These are phyloP conservation scores for Aspergillus persii DNA, from an alignment of 2,329 filamentous ascomycete genomes.

Conservation along the genomic window DNA sequence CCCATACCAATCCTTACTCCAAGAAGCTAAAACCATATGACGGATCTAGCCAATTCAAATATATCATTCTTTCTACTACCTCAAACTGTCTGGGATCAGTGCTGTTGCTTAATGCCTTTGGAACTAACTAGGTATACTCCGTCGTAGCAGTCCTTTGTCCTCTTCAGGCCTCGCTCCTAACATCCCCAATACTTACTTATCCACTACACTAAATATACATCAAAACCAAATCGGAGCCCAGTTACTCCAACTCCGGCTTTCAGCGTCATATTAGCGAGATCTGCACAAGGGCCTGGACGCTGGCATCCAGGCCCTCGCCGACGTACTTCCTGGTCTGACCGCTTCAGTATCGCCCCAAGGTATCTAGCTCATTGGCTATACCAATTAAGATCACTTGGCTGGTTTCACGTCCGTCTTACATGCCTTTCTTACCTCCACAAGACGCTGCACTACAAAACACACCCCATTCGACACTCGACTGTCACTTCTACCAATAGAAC, in stretches of 20 bases:
- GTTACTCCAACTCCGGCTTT: not conserved
- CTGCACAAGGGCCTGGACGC: conserved; percentile 4
- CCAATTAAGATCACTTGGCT: conserved; percentile 12
- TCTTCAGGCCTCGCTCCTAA: too few species aligned
- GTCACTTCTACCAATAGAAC: conserved; percentile 13
- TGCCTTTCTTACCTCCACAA: conserved; percentile 10
- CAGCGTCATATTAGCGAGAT: conserved; percentile 13
- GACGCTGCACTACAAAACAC: conserved; percentile 14
- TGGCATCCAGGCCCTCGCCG: conserved; percentile 10
- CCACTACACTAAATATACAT: too few species aligned
- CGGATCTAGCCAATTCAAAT: too few species aligned
- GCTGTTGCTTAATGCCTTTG: too few species aligned
- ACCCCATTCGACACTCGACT: conserved; percentile 19
- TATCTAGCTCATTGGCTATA: conserved; percentile 12
- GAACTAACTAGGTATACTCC: too few species aligned
- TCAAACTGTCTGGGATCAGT: too few species aligned
- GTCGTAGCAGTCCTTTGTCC: too few species aligned
- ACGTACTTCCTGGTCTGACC: conserved; percentile 14
- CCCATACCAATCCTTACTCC: too few species aligned
- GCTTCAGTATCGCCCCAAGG: conserved; percentile 10
- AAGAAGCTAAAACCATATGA: too few species aligned
- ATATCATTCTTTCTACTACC: too few species aligned
- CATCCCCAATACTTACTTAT: too few species aligned
- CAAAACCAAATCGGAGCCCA: too few species aligned
- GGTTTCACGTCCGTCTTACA: conserved; percentile 17